phyloP scores from a whole-genome alignment of 139 green algal genomes.

The Monoraphidium neglectum region DNA sequence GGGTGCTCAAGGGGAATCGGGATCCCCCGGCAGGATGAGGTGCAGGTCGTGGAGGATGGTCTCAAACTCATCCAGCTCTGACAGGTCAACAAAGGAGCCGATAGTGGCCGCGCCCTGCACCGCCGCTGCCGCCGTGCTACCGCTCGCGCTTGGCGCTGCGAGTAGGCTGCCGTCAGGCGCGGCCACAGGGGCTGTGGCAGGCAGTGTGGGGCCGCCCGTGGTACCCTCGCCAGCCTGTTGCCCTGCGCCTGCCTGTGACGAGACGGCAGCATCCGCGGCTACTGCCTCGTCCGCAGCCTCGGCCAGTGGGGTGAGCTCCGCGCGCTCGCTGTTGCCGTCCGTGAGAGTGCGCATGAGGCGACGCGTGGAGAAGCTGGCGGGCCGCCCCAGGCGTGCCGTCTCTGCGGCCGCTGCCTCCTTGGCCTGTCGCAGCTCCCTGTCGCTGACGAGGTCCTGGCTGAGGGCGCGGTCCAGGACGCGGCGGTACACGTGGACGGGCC shows the following conservation, averaged over 20 bases:
- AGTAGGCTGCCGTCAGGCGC: no score
- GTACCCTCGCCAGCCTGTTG: neutral
- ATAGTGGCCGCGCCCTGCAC: neutral
- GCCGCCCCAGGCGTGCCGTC: constrained; percentile 1
- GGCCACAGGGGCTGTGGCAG: neutral
- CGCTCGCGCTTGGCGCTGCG: neutral
- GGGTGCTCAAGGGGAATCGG: no score
- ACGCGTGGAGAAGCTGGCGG: constrained; percentile 10
- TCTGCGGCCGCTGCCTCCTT: constrained; percentile 9
- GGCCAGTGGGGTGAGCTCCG: neutral
- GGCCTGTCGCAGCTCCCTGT: constrained; percentile 14
- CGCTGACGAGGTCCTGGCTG: neutral
- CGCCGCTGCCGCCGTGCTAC: neutral
- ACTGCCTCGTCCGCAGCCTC: neutral
- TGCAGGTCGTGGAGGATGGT: neutral
- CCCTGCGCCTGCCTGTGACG: neutral
- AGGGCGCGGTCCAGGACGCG: constrained; percentile 48
- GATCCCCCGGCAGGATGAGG: neutral
- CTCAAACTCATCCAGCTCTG: neutral
- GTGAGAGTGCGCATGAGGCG: neutral
- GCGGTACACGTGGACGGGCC: constrained; percentile 33
- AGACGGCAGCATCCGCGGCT: neutral
- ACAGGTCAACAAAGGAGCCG: neutral
- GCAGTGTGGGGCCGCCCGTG: neutral
- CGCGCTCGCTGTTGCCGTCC: neutral